Base-by-base conservation (phyloP, 306 rosid genomes). In the Potentilla sterilis region DNA sequence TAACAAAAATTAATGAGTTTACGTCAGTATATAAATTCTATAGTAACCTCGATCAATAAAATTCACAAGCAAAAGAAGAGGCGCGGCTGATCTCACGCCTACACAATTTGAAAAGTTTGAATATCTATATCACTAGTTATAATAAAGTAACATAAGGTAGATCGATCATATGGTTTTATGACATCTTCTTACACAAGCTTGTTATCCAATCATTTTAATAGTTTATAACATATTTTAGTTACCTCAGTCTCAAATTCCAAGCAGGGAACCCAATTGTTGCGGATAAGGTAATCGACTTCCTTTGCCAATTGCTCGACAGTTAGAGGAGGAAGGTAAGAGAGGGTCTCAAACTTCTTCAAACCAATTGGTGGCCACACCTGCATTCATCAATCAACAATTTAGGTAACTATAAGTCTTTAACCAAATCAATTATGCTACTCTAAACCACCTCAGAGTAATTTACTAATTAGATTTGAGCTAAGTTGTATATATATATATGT, bases 331-430 rank as follows among this genome's bases (percentile, higher is more conserved):
- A 95, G 85, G 97, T 92, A 95, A 1, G 99, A 92, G 8, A 95
- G 90, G 37, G 99, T 92, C 96, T 95, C 97, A 24, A 82, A 92
- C 83, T 85, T 87, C 97, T 79, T 85, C 86, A 3, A 0, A 12
- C 91, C 92, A 19, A 38, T 0, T 84, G 97, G 68, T 0, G 99
- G 96, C 97, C 99, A 92, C 83, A 92, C 97, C 97, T 95, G 69
- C 57, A 76, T 16, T 28, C 55, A 65, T 49, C 41, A 42, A 61
- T 5, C 21, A 1, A 28, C 9, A 57, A 16, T 34, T 54, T 8
- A 43, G 64, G 10, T 22, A 22, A 57, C 28, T 19, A 9, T 51
- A 41, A 41, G 7, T 41, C 48, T 44, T 9, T 44, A 21, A n/a
- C 32, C 61, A 10, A 22, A 32, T 42, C 34, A 19, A 35, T 51